Conservation (phyloP, 2,329 filamentous ascomycete species). For the Fusarium circinatum region DNA sequence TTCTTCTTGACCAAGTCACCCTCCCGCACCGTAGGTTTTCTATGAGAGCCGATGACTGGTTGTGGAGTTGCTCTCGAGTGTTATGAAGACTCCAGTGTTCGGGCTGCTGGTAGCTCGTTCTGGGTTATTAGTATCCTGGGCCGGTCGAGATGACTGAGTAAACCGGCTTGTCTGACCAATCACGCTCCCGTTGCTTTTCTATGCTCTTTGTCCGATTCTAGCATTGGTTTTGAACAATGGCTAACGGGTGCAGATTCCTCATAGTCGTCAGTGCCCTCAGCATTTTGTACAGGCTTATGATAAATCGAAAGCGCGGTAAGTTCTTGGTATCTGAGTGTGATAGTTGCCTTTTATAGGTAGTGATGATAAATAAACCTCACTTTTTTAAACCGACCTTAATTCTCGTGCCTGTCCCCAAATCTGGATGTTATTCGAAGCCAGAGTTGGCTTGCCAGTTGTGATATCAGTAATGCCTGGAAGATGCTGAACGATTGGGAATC, state of each 20-base stretch:
- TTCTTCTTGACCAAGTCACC: constrained; percentile 73
- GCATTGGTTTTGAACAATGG: neutral
- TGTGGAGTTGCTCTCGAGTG: constrained; percentile 73
- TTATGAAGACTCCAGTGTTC: constrained; percentile 71
- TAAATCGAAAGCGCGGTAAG: neutral
- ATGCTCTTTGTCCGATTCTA: neutral
- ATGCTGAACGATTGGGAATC: neutral
- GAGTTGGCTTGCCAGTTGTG: neutral
- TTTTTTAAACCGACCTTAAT: neutral
- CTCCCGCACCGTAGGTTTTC: constrained; percentile 74
- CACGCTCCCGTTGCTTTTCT: constrained; percentile 8
- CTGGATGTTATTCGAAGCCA: neutral
- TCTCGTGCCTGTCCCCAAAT: neutral
- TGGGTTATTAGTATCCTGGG: constrained; percentile 55
- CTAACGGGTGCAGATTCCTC: constrained; percentile 24
- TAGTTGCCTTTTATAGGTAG: neutral
- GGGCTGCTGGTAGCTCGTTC: constrained; percentile 65
- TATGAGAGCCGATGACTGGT: constrained; percentile 69
- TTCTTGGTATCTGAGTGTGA: neutral
- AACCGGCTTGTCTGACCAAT: constrained; percentile 69
- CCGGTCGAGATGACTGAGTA: constrained; percentile 75
- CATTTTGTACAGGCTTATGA: neutral
- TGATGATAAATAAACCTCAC: neutral
- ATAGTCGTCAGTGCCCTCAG: neutral
- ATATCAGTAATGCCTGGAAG: neutral